Percentiles rank a stretch among this genome's conserved stretches.
Evolutionary conservation across 1,284 basidiomycete species (phyloP).

Genomic region (Papiliotrema fonsecae): DNA sequence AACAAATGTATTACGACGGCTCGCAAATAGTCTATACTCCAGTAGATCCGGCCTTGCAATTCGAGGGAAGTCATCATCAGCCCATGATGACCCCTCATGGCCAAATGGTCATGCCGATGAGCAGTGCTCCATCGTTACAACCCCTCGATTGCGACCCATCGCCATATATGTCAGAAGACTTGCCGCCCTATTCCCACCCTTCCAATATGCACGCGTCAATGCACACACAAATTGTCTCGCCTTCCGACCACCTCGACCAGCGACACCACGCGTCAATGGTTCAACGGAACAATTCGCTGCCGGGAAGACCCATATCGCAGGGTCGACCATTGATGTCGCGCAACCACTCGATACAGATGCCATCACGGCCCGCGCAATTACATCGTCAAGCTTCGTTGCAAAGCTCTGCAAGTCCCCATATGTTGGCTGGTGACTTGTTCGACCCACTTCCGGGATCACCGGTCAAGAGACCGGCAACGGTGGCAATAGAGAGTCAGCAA

Average conservation of each 20-base stretch:
- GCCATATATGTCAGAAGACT: not conserved
- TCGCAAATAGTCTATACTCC: not conserved
- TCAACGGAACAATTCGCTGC: conserved; percentile 15
- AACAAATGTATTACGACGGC: not conserved
- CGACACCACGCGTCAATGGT: conserved; percentile 2
- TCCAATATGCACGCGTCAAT: not conserved
- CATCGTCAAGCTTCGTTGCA: conserved; percentile 27
- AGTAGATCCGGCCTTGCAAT: conserved; percentile 1
- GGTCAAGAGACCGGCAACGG: conserved; percentile 11
- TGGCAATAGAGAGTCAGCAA: conserved; percentile 3
- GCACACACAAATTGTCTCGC: conserved; percentile 16
- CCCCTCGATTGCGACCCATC: not conserved
- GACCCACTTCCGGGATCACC: conserved; percentile 21
- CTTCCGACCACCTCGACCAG: conserved; percentile 17
- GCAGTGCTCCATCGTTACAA: not conserved
- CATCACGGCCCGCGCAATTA: conserved; percentile 12
- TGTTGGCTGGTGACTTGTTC: conserved; percentile 35
- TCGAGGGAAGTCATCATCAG: not conserved
- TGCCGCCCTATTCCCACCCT: not conserved
- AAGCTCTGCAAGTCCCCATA: conserved; percentile 29
- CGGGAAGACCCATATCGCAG: conserved; percentile 3
- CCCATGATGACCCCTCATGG: conserved; percentile 7
- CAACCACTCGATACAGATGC: conserved; percentile 18
- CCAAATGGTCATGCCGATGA: conserved; percentile 5
- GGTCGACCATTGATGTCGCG: conserved; percentile 15